Base-by-base conservation (phyloP, 2,329 filamentous ascomycete genomes). In the Diplocarpon rosae region DNA sequence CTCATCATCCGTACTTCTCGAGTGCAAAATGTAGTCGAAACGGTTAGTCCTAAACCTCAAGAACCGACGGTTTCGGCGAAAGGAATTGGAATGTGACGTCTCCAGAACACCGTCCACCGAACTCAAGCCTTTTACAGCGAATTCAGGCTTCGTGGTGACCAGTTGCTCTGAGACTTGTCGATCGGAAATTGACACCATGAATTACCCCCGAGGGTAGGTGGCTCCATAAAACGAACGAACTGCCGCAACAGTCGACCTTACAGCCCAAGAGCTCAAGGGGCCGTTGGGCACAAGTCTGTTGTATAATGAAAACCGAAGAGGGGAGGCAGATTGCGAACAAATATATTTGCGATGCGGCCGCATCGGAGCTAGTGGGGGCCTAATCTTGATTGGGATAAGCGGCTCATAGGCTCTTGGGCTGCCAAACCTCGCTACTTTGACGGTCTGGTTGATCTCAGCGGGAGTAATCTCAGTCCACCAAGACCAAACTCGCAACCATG, bases 101-200 rank as follows among this genome's bases (percentile, higher is more conserved):
- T 72, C 69, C 70, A 67, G 67, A 64, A 63, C 68, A 65, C 63
- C 63, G 67, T 69, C 68, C 69, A 70, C 75, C 72, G 75, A 77
- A 75, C 76, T 86, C 81, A 82, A 56, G 69, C 71, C 73, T 72
- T 66, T 69, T 57, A 69, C 64, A 67, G 75, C 80, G 80, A 85
- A 72, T 77, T 76, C 73, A 76, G 75, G 76, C 73, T 72, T 68
- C 69, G 47, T 66, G 66, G 69, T 68, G 37, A 65, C 70, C 68
- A 66, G 69, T 92, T 76, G 61, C 66, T 95, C 82, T 93, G 66
- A 85, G 82, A 92, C 80, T 85, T 92, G 88, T 94, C 86, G 84
- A 88, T 85, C 79, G 83, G 84, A 89, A 71, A 86, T 83, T 80
- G 75, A 84, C 82, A 88, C 78, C 84, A 87, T 80, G 30, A 44